Percentiles rank a stretch among this genome's conserved stretches.
These are phyloP conservation scores for Achaetomium macrosporum DNA, from an alignment of 2,329 filamentous ascomycete genomes.

Conservation along the genomic window DNA sequence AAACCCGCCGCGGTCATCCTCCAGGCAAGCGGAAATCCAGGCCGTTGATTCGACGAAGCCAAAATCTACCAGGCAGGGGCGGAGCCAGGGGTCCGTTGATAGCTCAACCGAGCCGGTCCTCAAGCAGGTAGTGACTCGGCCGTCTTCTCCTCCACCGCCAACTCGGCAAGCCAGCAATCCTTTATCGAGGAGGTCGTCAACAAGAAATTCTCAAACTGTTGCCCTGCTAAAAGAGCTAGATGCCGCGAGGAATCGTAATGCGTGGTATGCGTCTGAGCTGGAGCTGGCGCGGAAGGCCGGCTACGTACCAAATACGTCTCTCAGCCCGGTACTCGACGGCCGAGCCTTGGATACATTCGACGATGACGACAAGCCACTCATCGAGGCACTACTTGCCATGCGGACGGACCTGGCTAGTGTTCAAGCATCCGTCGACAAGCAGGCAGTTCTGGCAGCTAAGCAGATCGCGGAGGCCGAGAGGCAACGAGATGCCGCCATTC, in stretches of 20 bases:
- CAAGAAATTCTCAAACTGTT: conserved; percentile 60
- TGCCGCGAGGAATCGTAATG: conserved; percentile 75
- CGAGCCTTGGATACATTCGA: conserved; percentile 72
- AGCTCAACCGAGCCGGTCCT: conserved; percentile 55
- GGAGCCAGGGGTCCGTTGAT: conserved; percentile 62
- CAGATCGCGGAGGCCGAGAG: conserved; percentile 91
- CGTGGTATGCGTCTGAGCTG: conserved; percentile 94
- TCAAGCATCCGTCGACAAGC: conserved; percentile 81
- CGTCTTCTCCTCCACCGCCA: conserved; percentile 54
- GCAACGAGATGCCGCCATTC: conserved; percentile 89
- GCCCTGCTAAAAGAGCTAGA: conserved; percentile 83
- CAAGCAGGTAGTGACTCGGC: conserved; percentile 37
- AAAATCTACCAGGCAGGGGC: conserved; percentile 46
- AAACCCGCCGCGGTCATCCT: conserved; percentile 27
- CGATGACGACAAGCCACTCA: conserved; percentile 84
- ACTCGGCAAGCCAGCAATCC: conserved; percentile 53
- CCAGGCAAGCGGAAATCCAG: conserved; percentile 31
- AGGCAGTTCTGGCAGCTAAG: conserved; percentile 77
- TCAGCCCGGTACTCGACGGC: conserved; percentile 69
- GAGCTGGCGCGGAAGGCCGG: conserved; percentile 87
- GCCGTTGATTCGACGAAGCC: conserved; percentile 32
- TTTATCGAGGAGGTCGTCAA: conserved; percentile 53
- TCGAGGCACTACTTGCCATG: conserved; percentile 91
- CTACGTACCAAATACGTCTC: conserved; percentile 66
- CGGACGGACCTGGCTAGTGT: conserved; percentile 82